Evolutionary conservation across 2,329 filamentous ascomycete species (phyloP), one percentile per base, ranked within the genome.

Genomic region (Fusarium protoensiforme): DNA sequence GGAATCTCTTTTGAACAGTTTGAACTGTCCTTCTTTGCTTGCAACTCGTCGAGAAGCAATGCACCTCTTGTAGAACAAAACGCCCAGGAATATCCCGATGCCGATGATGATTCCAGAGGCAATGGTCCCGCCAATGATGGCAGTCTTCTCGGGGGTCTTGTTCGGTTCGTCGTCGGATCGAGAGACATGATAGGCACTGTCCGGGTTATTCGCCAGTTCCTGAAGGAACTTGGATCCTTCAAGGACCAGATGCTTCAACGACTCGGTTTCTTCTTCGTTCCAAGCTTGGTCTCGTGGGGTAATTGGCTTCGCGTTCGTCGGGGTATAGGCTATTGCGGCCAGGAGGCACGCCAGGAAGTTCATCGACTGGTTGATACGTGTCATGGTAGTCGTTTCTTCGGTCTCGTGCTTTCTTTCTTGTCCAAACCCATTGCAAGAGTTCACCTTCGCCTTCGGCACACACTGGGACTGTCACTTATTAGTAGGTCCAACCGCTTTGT

Each of bases 111-210:
- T 62, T 8, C 70, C 74, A 14, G 56, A 64, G 16, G 65, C 69
- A 27, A 78, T 35, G 3, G 69, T 72, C 2, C 75, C 75, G 5
- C 75, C 75, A 16, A 77, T 59, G 16, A 78, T 65, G 36, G 68
- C 70, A 24, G 66, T 70, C 29, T 61, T 72, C 10, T 66, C 24
- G n/a, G 64, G 27, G 9, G 58, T 51, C 14, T 39, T 64, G 22
- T 16, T 46, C 10, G 39, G n/a, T 11, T 51, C n/a, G 4, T 61
- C 43, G 6, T 67, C 48, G 11, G 46, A 36, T 22, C 61, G 58
- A 13, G 67, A 38, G 18, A 38, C 11, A 10, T 59, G 61, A 9
- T 36, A 41, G 22, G 53, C 31, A 20, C 39, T 20, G 20, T 41
- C 27, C 22, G 18, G 54, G 13, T 33, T 39, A 14, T n/a, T 18